Percentiles rank a stretch among this genome's conserved stretches.
Conservation (phyloP, 768 basidiomycete species). For the Boletus insuetus region DNA sequence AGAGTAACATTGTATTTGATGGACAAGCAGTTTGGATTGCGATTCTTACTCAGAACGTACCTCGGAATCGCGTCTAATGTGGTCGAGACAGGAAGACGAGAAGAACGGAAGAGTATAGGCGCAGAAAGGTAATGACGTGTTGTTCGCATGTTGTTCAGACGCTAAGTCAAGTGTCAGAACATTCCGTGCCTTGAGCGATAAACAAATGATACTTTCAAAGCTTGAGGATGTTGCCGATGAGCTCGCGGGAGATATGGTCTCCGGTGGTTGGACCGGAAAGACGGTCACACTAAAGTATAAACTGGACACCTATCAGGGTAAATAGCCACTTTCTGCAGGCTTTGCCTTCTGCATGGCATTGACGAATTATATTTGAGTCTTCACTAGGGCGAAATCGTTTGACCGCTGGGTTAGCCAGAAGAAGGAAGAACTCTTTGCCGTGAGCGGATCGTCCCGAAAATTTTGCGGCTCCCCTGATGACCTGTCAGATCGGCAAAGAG, state of each 20-base stretch:
- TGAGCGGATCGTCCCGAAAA: slow-evolving; percentile 33
- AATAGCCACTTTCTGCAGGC: background rate
- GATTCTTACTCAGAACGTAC: slow-evolving; percentile 72
- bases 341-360: background rate
- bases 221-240: slow-evolving; percentile 80
- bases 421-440: slow-evolving; percentile 74
- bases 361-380: slow-evolving; percentile 42
- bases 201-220: slow-evolving; percentile 66
- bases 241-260: slow-evolving; percentile 75
- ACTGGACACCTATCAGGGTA: slow-evolving; percentile 84
- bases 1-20: slow-evolving; percentile 74
- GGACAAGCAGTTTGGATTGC: slow-evolving; percentile 84
- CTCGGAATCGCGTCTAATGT: slow-evolving; percentile 85
- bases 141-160: background rate
- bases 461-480: slow-evolving; percentile 1
- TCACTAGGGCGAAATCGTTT: slow-evolving; percentile 81
- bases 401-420: slow-evolving; percentile 70
- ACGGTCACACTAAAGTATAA: slow-evolving; percentile 94
- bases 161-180: slow-evolving; percentile 47
- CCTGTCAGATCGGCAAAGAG: slow-evolving; percentile 68
- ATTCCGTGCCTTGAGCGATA: slow-evolving; percentile 65
- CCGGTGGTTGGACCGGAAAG: slow-evolving; percentile 80
- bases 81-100: slow-evolving; percentile 71
- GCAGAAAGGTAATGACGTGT: slow-evolving; percentile 63
- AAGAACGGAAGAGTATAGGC: slow-evolving; percentile 90